Evolutionary conservation across 495 filamentous ascomycete genomes (phyloP).

Genomic region (Cairneyella variabilis): DNA sequence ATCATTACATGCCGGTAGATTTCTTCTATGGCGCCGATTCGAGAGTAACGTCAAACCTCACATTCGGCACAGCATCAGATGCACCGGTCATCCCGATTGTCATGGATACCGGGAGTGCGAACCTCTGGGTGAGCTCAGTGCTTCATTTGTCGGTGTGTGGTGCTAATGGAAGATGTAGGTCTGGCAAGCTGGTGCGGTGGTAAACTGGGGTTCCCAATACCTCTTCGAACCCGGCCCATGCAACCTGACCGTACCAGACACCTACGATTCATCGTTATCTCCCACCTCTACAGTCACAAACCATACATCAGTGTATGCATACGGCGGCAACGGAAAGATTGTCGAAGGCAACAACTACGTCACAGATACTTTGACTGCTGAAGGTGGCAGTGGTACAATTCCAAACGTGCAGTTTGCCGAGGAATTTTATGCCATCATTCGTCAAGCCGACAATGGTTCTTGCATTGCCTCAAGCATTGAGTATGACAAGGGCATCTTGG

Average conservation of each 20-base stretch:
- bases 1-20: conserved; percentile 5
- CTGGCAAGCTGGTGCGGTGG: neutral
- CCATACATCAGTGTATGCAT: neutral
- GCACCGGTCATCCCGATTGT: neutral
- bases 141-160: neutral
- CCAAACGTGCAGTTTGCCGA: neutral
- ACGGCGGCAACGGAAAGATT: conserved; percentile 5
- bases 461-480: neutral
- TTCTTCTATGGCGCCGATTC: conserved; percentile 7
- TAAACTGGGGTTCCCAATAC: conserved; percentile 9
- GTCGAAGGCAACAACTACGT: neutral
- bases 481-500: conserved; percentile 4
- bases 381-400: too few species aligned
- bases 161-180: neutral
- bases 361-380: conserved; percentile 2
- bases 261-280: neutral
- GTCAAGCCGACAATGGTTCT: neutral
- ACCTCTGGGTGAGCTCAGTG: conserved; percentile 2
- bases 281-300: neutral
- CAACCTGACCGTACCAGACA: conserved; percentile 1
- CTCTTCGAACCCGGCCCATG: conserved; percentile 1
- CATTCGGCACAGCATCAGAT: conserved; percentile 1
- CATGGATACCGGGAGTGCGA: conserved; percentile 2
- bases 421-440: neutral
- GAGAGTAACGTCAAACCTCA: conserved; percentile 6